Evolutionary conservation across 768 basidiomycete species (phyloP).

Genomic region (Dentipellis sp.): DNA sequence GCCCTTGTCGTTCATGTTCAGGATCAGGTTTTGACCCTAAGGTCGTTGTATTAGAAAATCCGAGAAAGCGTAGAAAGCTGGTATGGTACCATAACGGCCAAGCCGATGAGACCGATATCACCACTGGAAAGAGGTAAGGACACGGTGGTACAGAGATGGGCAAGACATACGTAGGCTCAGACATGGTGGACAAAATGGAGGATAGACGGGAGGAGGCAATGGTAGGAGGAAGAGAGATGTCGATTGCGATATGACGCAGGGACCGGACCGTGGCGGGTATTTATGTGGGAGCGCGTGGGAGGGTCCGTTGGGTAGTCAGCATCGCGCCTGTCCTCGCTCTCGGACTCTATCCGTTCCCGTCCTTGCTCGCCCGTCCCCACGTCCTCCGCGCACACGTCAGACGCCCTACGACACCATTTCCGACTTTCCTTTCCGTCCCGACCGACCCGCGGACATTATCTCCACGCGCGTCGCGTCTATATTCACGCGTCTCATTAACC

Average conservation of each 20-base stretch:
- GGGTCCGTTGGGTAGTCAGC: no score
- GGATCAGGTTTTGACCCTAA: conserved; percentile 92
- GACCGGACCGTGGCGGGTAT: conserved; percentile 3
- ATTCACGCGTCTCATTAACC: no score
- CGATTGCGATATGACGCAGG: conserved; percentile 1
- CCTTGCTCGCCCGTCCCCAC: no score
- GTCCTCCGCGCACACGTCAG: no score
- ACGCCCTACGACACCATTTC: no score
- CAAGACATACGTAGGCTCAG: conserved; percentile 41
- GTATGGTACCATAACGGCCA: conserved; percentile 86
- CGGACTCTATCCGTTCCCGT: no score
- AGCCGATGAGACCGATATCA: conserved; percentile 97
- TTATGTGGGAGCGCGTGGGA: no score
- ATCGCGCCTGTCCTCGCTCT: no score
- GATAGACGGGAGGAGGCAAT: conserved; percentile 23
- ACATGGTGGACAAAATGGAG: conserved; percentile 28
- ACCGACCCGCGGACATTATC: no score
- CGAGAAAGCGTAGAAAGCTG: conserved; percentile 12
- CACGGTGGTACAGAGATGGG: conserved; percentile 9
- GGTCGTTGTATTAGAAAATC: conserved; percentile 3
- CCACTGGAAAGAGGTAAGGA: conserved; percentile 44
- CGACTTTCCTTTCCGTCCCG: no score
- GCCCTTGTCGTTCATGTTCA: conserved; percentile 99
- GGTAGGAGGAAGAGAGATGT: conserved; percentile 3
- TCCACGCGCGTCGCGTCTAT: no score